These are phyloP conservation scores for Melastoma candidum DNA, from an alignment of 441 rosid species.

Conservation along the genomic window DNA sequence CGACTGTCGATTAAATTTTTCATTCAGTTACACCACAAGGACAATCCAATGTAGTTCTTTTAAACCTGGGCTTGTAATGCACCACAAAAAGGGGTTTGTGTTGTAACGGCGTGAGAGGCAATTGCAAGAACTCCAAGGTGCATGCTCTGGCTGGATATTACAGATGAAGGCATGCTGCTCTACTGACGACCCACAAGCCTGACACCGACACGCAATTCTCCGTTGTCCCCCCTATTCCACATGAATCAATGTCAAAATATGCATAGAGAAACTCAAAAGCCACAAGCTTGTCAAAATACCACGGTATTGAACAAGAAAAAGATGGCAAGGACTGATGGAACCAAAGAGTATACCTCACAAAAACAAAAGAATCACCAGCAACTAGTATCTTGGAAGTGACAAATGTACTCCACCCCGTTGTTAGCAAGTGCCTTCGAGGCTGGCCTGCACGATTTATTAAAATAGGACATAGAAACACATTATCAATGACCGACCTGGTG, in stretches of 20 bases:
- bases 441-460: slow-evolving; percentile 33
- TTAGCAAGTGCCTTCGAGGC: slow-evolving; percentile 63
- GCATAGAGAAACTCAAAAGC: too few relatives aligned
- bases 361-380: slow-evolving; percentile 62
- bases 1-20: slow-evolving; percentile 2
- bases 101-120: slow-evolving; percentile 50
- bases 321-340: neutral
- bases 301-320: too few relatives aligned
- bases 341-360: slow-evolving; percentile 34
- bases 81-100: slow-evolving; percentile 44
- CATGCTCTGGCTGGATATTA: slow-evolving; percentile 70
- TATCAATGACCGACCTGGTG: neutral
- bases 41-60: neutral
- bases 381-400: slow-evolving; percentile 57
- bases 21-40: neutral
- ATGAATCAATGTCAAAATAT: too few relatives aligned
- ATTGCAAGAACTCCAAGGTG: slow-evolving; percentile 72
- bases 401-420: slow-evolving; percentile 71
- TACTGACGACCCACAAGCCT: slow-evolving; percentile 45
- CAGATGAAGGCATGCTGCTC: slow-evolving; percentile 54
- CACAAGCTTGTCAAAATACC: neutral
- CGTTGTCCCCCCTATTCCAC: slow-evolving; percentile 42
- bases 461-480: neutral
- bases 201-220: slow-evolving; percentile 52
- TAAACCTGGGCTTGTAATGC: slow-evolving; percentile 54